phyloP scores from a whole-genome alignment of 2,329 filamentous ascomycete species.

The Cladosporium phlei region DNA sequence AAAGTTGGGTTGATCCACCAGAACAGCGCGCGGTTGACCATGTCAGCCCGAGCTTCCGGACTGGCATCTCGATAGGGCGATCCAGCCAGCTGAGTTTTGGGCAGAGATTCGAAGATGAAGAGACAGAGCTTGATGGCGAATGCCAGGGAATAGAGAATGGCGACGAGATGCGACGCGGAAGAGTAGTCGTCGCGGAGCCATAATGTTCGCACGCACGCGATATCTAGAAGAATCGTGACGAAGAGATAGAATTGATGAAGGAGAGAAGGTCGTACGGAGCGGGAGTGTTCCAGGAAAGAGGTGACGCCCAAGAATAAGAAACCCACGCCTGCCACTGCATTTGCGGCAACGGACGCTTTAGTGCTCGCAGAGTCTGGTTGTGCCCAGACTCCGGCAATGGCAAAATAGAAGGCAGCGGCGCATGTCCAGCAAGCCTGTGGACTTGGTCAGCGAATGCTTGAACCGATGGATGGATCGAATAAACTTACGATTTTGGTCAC shows the following conservation, averaged over 20 bases:
- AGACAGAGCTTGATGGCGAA: slow-evolving; percentile 35
- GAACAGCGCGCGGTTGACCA: slow-evolving; percentile 29
- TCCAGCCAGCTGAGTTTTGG: slow-evolving; percentile 42
- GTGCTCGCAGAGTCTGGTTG: slow-evolving; percentile 20
- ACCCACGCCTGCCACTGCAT: slow-evolving; percentile 42
- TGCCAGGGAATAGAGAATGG: slow-evolving; percentile 33
- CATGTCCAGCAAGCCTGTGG: not conserved
- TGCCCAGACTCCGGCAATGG: slow-evolving; percentile 4
- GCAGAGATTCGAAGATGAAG: slow-evolving; percentile 39
- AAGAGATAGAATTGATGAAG: slow-evolving; percentile 15
- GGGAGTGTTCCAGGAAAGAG: slow-evolving; percentile 14
- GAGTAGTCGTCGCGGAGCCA: slow-evolving; percentile 26
- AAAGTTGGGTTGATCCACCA: slow-evolving; percentile 37
- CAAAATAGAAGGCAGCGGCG: slow-evolving; percentile 5
- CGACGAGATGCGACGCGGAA: slow-evolving; percentile 29
- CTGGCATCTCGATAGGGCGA: slow-evolving; percentile 28
- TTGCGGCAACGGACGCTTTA: slow-evolving; percentile 37
- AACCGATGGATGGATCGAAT: not conserved
- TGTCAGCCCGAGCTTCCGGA: slow-evolving; percentile 19
- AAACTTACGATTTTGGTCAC: slow-evolving; percentile 12
- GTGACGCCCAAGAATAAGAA: slow-evolving; percentile 40
- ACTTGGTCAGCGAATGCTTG: no score
- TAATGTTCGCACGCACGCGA: slow-evolving; percentile 14
- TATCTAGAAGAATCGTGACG: slow-evolving; percentile 11
- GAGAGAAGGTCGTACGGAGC: slow-evolving; percentile 13